Conservation (phyloP, 2,329 filamentous ascomycete genomes). For the Aureobasidium leucospermi region DNA sequence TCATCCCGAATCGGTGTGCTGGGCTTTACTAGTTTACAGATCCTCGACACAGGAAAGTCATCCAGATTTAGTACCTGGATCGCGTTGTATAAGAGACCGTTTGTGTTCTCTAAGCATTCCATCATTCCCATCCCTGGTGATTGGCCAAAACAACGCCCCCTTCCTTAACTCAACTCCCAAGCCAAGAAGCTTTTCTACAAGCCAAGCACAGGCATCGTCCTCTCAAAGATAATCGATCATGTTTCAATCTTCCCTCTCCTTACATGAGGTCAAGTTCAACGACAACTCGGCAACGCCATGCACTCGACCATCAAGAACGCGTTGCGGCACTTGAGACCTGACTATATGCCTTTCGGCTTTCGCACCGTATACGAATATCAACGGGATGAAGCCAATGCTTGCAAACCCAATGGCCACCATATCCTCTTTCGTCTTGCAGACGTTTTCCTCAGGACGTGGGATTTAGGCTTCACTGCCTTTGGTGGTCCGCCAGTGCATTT, state of each 20-base stretch:
- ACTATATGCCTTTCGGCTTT: background rate
- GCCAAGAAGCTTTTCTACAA: background rate
- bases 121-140: background rate
- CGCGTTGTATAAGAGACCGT: background rate
- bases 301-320: background rate
- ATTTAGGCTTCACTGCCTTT: slow-evolving; percentile 59
- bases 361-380: background rate
- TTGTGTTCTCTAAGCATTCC: background rate
- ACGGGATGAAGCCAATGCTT: background rate
- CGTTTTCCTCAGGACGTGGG: slow-evolving; percentile 34
- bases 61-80: background rate
- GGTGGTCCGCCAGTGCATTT: slow-evolving; percentile 65
- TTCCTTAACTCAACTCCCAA: background rate
- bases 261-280: background rate
- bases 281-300: background rate
- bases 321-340: background rate
- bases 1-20: no score
- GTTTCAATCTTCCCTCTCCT: background rate
- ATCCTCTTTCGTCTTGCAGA: background rate
- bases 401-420: background rate
- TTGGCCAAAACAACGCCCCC: background rate
- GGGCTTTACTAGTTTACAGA: background rate
- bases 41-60: background rate
- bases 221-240: background rate
- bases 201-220: background rate